Conservation (phyloP, 2,329 filamentous ascomycete genomes). For the Venturia oleaginea region DNA sequence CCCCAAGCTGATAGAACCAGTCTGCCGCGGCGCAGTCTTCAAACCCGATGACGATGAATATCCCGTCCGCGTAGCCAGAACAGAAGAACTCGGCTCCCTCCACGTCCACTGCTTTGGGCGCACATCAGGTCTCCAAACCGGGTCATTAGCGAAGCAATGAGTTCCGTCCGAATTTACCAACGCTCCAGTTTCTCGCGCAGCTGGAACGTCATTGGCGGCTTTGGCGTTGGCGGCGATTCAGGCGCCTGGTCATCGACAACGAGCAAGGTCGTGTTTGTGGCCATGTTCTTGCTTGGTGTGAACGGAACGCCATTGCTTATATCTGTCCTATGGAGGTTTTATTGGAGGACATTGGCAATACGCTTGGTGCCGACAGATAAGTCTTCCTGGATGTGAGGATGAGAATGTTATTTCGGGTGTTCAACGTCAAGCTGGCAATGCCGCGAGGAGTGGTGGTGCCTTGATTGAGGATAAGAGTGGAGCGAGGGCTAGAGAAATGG, state of each 20-base stretch:
- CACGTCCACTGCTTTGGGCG: constrained; percentile 82
- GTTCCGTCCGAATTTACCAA: constrained; percentile 79
- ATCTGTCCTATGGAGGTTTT: constrained; percentile 93
- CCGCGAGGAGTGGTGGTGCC: neutral
- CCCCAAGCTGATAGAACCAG: constrained; percentile 26
- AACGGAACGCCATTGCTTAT: constrained; percentile 72
- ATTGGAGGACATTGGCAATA: constrained; percentile 74
- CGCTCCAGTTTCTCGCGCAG: constrained; percentile 70
- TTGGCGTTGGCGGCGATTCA: constrained; percentile 74
- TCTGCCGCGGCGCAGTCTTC: constrained; percentile 25
- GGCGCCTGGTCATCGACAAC: constrained; percentile 85
- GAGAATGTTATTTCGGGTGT: neutral
- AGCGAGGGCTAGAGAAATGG: neutral
- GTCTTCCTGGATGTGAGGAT: constrained; percentile 50
- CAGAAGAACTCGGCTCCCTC: constrained; percentile 57
- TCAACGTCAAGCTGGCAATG: neutral
- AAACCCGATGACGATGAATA: constrained; percentile 33
- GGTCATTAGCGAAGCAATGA: constrained; percentile 70
- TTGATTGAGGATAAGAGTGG: neutral
- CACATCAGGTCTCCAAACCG: constrained; percentile 73
- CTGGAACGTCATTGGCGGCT: constrained; percentile 53
- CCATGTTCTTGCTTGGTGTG: constrained; percentile 82
- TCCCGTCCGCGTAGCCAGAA: constrained; percentile 51
- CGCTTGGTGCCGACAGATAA: constrained; percentile 61
- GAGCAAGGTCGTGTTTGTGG: constrained; percentile 72